Conservation (phyloP, 2,329 filamentous ascomycete species). For the Colletotrichum chlorophyti region DNA sequence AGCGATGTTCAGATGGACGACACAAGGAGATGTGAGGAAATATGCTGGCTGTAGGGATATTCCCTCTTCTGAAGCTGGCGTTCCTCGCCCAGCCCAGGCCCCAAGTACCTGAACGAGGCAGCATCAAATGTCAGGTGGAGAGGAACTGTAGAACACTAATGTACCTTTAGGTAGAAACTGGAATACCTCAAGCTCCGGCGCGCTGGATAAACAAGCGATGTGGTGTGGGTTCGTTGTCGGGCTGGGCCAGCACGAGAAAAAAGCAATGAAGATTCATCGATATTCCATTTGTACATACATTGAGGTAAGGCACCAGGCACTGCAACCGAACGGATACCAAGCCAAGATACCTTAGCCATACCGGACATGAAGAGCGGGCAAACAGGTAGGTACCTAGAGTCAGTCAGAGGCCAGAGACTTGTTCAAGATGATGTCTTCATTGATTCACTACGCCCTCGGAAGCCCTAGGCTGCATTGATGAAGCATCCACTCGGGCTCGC, state of each 20-base stretch:
- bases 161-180: conserved; percentile 4
- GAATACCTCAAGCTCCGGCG: conserved; percentile 9
- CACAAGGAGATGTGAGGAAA: no score
- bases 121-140: no score
- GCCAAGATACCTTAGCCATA: no score
- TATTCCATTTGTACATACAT: conserved; percentile 2
- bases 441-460: conserved; percentile 6
- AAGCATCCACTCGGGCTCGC: conserved; percentile 23
- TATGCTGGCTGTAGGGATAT: no score
- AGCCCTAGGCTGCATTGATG: conserved; percentile 9
- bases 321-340: no score
- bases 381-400: conserved; percentile 1
- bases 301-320: no score
- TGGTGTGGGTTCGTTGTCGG: neutral
- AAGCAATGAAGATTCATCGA: neutral
- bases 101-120: no score
- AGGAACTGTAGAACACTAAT: no score
- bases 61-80: no score
- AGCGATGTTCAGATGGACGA: no score
- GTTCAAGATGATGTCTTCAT: neutral
- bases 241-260: conserved; percentile 3
- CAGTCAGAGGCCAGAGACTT: neutral
- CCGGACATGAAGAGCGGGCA: no score
- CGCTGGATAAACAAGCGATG: conserved; percentile 9
- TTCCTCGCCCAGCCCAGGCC: no score